Conservation (phyloP, 495 filamentous ascomycete species). For the Aspergillus sclerotioniger region DNA sequence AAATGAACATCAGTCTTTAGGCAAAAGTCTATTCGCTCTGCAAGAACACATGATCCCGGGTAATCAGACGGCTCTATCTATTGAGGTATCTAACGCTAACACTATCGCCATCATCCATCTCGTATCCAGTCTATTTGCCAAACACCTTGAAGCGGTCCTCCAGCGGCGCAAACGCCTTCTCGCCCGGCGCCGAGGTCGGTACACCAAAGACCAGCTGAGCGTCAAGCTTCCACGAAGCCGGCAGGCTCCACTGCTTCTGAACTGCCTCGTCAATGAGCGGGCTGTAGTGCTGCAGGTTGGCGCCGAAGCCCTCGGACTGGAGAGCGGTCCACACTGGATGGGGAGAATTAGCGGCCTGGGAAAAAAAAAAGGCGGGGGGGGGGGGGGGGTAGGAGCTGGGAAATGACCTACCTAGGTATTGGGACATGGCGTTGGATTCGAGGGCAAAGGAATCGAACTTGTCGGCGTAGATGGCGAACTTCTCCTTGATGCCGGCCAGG, state of each 20-base stretch:
- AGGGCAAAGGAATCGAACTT: slow-evolving; percentile 50
- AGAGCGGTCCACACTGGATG: slow-evolving; percentile 49
- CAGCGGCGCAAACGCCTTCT: slow-evolving; percentile 39
- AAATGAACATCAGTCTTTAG: no score
- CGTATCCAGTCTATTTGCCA: slow-evolving; percentile 27
- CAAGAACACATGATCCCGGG: no score
- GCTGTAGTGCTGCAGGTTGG: slow-evolving; percentile 57
- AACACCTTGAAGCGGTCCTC: slow-evolving; percentile 46
- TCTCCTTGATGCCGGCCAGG: slow-evolving; percentile 40
- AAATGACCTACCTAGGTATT: slow-evolving; percentile 40
- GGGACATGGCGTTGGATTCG: slow-evolving; percentile 52
- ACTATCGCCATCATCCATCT: background rate
- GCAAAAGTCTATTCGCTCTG: no score
- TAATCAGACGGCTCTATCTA: no score
- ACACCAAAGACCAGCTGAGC: slow-evolving; percentile 53
- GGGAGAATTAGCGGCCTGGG: slow-evolving; percentile 8
- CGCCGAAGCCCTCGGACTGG: slow-evolving; percentile 48
- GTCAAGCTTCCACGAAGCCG: slow-evolving; percentile 45
- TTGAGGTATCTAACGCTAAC: no score
- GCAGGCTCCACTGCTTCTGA: slow-evolving; percentile 41
- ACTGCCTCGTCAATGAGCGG: slow-evolving; percentile 47
- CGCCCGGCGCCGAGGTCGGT: slow-evolving; percentile 30
- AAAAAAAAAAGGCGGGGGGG: background rate
- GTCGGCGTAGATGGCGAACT: slow-evolving; percentile 46
- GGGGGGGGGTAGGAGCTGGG: background rate